Evolutionary conservation across 192 early-diverging fungal genomes (phyloP), one percentile per base, ranked within the genome.

Genomic region (Chytriomyces sp.): DNA sequence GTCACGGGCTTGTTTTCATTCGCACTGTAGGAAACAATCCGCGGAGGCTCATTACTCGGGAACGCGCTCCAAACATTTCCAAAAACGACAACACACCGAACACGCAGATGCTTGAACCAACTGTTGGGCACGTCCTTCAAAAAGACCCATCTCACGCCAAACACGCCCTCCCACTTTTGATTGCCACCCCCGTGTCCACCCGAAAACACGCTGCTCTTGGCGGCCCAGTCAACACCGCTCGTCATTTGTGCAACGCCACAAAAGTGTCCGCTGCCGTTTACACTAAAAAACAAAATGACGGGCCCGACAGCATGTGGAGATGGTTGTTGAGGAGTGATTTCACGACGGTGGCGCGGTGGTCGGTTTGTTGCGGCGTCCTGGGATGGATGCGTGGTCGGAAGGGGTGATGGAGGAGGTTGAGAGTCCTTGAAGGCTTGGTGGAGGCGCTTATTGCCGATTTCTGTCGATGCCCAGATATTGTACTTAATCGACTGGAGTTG

Each of bases 1-100:
- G 84, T 84, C 12, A 88, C 81, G 7, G 86, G 83, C 59, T 86
- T 86, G 70, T 83, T 81, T 52, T 87, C 83, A 55, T 86, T 86
- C 22, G 75, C 41, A 33, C 77, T 81, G 71, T 5, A 25, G 57
- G 59, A 22, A 73, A 77, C 28, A 66, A 38, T 34, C 26, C 0
- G 3, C 17, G 44, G 22, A 14, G 22, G 44, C 44, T 1, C 14
- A 22, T 49, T 3, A 49, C 17, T n/a, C 14, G 57, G 17, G 4
- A 59, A 12, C 28, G 26, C 14, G 14, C 14, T 17, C 57, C 14
- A 8, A 52, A 53, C 28, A 41, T 6, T 0, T 30, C 70, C n/a
- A 8, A 70, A 12, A 2, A 39, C 19, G 33, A 40, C 17, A 53
- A 79, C 74, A 36, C 59, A 79, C 78, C 38, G 25, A 31, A 82